Base-by-base conservation (phyloP, 495 filamentous ascomycete genomes). In the Echria macrotheca region DNA sequence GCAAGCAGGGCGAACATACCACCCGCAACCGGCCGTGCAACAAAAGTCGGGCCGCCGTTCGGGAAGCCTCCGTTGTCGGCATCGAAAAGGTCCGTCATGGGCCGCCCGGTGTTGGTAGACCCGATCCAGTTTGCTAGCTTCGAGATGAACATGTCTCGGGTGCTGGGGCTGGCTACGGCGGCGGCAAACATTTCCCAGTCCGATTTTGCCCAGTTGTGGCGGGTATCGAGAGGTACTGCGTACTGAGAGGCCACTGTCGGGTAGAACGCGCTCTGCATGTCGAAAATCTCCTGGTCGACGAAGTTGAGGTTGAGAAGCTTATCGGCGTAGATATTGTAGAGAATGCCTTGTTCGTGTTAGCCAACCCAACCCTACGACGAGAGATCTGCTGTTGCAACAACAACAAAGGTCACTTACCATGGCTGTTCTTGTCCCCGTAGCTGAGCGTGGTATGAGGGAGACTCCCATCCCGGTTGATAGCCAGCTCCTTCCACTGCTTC, bases 111-210 rank as follows among this genome's bases (percentile, higher is more conserved):
- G 8, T 70, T 66, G 8, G 90, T 95, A 53, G 82, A 74, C 44
- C 85, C 82, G 59, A 95, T 72, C 86, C 87, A 96, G 36, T 64
- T 72, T 3, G 86, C 89, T 25, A 94, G 69, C 43, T 80, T 76
- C 11, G 72, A 63, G 31, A 93, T 76, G 58, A 96, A 85, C 60
- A 82, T 73, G 14, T 74, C 59, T 23, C 81, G 74, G 4, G 83
- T 84, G n/a, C 69, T 57, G 23, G 69, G 45, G 28, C 70, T 72
- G 2, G 86, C 77, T 7, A 91, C 81, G 26, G 91, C 81, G 31
- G 89, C 89, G 10, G 76, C 76, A 68, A 87, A 95, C 68, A 94
- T 80, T 64, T 93, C 81, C 90, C 90, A 95, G 70, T 95, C 90
- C 6, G 78, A 60, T 65, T 95, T 96, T 44, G 89, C 88, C 66